phyloP scores from a whole-genome alignment of 73 alveolate species.

The Paramecium biaurelia region DNA sequence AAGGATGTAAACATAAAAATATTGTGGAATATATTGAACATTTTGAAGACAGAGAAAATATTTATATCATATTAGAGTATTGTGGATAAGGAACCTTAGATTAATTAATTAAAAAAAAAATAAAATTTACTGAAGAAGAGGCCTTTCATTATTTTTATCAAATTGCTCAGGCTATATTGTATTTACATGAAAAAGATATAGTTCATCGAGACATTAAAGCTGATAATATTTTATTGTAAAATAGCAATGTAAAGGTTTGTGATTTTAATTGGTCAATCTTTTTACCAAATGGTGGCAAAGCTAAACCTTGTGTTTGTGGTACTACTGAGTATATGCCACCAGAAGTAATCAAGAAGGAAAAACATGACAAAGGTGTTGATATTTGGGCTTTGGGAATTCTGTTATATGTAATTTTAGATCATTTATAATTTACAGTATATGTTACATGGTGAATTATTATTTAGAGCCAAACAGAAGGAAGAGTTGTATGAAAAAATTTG shows the following conservation, averaged over 20 bases:
- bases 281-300: background rate
- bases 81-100: background rate
- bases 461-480: background rate
- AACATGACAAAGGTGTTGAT: background rate
- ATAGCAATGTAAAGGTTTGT: background rate
- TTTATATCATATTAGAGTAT: background rate
- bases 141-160: constrained; percentile 9
- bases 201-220: constrained; percentile 11
- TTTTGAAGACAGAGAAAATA: background rate
- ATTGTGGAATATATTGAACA: background rate
- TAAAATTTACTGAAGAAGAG: constrained; percentile 61
- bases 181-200: background rate
- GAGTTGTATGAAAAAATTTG: background rate
- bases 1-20: background rate
- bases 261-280: constrained; percentile 44
- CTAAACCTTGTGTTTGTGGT: constrained; percentile 9
- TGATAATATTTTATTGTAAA: background rate
- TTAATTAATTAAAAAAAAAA: background rate
- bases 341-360: background rate
- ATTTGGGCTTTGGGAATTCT: constrained; percentile 25
- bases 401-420: background rate
- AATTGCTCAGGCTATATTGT: background rate
- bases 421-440: background rate
- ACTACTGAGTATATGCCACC: constrained; percentile 43
- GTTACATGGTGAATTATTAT: constrained; percentile 10